Conservation (phyloP, 495 filamentous ascomycete species). For the Podospora sp. region DNA sequence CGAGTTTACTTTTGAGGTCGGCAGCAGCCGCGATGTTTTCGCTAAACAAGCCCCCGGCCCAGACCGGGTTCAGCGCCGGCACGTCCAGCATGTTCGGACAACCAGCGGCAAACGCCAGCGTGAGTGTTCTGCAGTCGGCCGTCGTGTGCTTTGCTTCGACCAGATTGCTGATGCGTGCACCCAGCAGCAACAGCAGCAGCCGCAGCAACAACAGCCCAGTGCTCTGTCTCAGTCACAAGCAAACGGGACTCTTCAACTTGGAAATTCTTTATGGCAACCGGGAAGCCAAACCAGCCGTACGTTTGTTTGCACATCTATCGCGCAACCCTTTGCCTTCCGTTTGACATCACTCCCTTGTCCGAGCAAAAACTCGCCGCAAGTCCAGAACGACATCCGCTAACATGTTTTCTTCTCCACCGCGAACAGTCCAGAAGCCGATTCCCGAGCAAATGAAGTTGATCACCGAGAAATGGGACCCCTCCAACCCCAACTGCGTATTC, state of each 20-base stretch:
- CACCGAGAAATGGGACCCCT: conserved; percentile 80
- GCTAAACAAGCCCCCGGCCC: conserved; percentile 27
- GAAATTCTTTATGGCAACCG: conserved; percentile 52
- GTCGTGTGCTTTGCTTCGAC: neutral
- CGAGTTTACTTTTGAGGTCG: neutral
- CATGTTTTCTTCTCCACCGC: neutral
- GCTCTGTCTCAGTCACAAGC: conserved; percentile 39
- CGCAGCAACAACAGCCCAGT: conserved; percentile 32
- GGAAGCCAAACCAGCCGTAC: conserved; percentile 47
- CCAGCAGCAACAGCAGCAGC: conserved; percentile 40
- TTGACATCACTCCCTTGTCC: neutral
- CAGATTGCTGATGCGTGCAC: conserved; percentile 19
- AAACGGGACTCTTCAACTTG: conserved; percentile 38
- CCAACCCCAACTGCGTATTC: conserved; percentile 72
- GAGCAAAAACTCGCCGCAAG: neutral
- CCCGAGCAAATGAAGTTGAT: conserved; percentile 81
- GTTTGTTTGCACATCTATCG: conserved; percentile 18
- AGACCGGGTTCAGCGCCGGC: conserved; percentile 30
- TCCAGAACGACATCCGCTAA: conserved; percentile 21
- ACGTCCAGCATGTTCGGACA: conserved; percentile 34
- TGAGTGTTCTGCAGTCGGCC: conserved; percentile 21
- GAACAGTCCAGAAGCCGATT: conserved; percentile 72
- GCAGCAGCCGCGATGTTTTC: conserved; percentile 25
- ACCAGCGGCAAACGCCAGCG: conserved; percentile 24
- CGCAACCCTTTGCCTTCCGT: neutral